These are phyloP conservation scores for Fusarium sp. DNA, from an alignment of 2,329 filamentous ascomycete genomes.

Conservation along the genomic window DNA sequence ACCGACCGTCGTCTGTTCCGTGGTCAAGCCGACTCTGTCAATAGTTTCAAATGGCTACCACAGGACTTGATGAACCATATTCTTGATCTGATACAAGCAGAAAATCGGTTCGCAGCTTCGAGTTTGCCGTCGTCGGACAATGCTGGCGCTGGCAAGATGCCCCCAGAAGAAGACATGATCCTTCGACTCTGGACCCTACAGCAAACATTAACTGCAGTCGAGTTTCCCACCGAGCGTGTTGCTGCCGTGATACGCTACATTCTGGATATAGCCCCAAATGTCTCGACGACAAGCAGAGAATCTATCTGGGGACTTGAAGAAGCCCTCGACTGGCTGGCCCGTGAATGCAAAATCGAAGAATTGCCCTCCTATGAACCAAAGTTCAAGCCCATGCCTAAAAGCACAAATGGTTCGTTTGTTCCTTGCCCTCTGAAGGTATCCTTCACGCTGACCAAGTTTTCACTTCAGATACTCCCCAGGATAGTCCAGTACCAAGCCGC, in stretches of 20 bases:
- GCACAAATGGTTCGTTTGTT: conserved; percentile 46
- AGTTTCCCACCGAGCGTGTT: conserved; percentile 73
- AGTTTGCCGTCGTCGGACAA: conserved; percentile 59
- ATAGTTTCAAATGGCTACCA: conserved; percentile 82
- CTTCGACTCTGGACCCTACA: conserved; percentile 87
- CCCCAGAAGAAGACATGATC: conserved; percentile 79
- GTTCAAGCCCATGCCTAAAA: conserved; percentile 53
- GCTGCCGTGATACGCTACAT: conserved; percentile 73
- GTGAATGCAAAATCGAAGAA: conserved; percentile 75
- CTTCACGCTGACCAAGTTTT: conserved; percentile 17
- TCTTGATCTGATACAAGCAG: conserved; percentile 75
- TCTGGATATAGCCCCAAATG: conserved; percentile 73
- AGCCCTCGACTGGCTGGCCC: conserved; percentile 88
- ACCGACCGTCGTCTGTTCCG: conserved; percentile 87
- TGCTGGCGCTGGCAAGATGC: conserved; percentile 61
- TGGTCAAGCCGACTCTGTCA: conserved; percentile 78
- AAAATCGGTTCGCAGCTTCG: conserved; percentile 68
- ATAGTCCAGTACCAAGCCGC: conserved; percentile 63
- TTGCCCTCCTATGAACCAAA: conserved; percentile 74
- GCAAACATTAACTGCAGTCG: conserved; percentile 74
- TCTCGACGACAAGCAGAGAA: conserved; percentile 68
- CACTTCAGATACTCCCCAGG: conserved; percentile 58
- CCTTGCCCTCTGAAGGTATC: neutral
- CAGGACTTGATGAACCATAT: conserved; percentile 82
- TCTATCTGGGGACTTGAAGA: conserved; percentile 88